phyloP scores from a whole-genome alignment of 805 yeast species.

The Spathaspora boniae region DNA sequence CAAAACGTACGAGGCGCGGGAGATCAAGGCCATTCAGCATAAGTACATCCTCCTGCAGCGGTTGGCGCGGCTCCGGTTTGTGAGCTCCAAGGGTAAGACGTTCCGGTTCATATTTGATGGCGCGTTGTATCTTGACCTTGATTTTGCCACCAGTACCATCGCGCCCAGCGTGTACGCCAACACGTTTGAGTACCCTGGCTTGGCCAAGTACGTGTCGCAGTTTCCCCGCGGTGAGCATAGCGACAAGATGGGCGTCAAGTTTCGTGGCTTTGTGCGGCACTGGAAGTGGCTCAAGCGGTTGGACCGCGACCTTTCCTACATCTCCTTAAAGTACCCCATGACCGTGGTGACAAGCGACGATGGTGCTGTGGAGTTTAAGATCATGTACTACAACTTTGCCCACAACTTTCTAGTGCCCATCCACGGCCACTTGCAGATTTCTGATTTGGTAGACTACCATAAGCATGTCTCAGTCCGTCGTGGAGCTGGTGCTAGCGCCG shows the following conservation, averaged over 20 bases:
- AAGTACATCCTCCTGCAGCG: constrained; percentile 24
- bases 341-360: constrained; percentile 11
- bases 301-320: constrained; percentile 29
- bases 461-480: too few relatives aligned
- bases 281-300: constrained; percentile 18
- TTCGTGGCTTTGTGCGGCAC: constrained; percentile 11
- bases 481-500: too few relatives aligned
- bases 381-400: constrained; percentile 16
- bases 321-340: constrained; percentile 28
- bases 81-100: constrained; percentile 9
- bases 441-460: constrained; percentile 5
- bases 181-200: too few relatives aligned
- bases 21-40: constrained; percentile 17
- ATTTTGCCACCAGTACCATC: too few relatives aligned
- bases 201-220: too few relatives aligned
- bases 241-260: too few relatives aligned
- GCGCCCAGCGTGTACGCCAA: too few relatives aligned
- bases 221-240: too few relatives aligned
- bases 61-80: constrained; percentile 21
- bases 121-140: too few relatives aligned
- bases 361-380: constrained; percentile 10
- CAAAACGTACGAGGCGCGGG: constrained; percentile 18
- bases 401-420: constrained; percentile 13
- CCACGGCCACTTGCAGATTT: constrained; percentile 7
- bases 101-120: constrained; percentile 14